Evolutionary conservation across 345 rosid genomes (phyloP).

Genomic region (Anacardium occidentale): DNA sequence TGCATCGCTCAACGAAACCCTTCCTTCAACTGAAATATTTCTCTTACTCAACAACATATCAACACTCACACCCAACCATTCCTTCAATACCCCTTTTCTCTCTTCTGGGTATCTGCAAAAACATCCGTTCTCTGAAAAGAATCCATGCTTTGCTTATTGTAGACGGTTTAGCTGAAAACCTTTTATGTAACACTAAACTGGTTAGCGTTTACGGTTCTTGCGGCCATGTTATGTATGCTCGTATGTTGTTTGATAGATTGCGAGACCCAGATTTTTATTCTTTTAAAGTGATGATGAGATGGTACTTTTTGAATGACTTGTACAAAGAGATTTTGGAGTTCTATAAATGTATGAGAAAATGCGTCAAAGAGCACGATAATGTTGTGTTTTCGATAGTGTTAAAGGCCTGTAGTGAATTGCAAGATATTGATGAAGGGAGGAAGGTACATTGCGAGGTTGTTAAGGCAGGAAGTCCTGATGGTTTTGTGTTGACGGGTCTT

Average conservation of each 20-base stretch:
- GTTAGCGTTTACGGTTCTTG: conserved; percentile 55
- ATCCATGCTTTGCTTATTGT: conserved; percentile 46
- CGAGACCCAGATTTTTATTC: conserved; percentile 66
- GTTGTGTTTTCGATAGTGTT: conserved; percentile 55
- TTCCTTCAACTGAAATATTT: conserved; percentile 24
- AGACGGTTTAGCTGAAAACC: conserved; percentile 43
- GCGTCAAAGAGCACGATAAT: conserved; percentile 37
- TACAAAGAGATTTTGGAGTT: conserved; percentile 39
- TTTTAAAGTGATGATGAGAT: conserved; percentile 69
- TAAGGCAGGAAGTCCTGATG: conserved; percentile 51
- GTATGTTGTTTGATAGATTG: conserved; percentile 63
- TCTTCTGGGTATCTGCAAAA: conserved; percentile 50
- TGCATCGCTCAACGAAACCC: conserved; percentile 20
- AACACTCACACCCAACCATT: conserved; percentile 8
- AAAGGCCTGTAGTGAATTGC: conserved; percentile 69
- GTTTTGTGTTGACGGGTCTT: conserved; percentile 64
- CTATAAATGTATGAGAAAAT: conserved; percentile 38
- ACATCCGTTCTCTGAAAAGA: conserved; percentile 40
- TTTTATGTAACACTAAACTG: conserved; percentile 55
- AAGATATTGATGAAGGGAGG: conserved; percentile 48
- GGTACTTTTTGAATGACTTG: conserved; percentile 52
- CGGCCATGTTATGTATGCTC: conserved; percentile 55
- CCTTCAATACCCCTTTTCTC: conserved; percentile 32
- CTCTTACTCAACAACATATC: conserved; percentile 12
- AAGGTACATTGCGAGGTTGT: conserved; percentile 61